Evolutionary conservation across 768 basidiomycete genomes (phyloP), one percentile per base, ranked within the genome.

Genomic region (Sporobolomyces roseus): DNA sequence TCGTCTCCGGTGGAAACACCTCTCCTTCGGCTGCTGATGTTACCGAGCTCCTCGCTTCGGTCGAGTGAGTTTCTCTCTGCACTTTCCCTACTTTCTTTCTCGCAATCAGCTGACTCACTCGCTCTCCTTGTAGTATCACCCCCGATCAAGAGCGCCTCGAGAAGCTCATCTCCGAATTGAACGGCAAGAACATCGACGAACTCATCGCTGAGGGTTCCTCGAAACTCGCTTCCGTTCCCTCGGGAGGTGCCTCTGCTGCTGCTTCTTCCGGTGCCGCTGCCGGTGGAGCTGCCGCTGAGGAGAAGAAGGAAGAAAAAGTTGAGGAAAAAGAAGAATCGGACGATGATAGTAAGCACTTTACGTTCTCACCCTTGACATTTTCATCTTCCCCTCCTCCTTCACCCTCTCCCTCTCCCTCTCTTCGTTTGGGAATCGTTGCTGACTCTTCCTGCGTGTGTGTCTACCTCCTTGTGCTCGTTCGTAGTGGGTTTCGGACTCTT

Each of bases 221-320:
- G 79, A 98, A 97, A 82, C 90, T 99, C 76, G 86, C 94, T 63
- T 98, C 96, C 77, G 96, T 96, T 78, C 94, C 96, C 67, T 93
- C 94, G 70, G 94, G 93, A 74, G 93, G 93, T 13, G 45, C 45
- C 23, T 10, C 45, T 78, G 89, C 76, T 62, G 82, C 79, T 43
- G 83, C 83, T 63, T 81, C 83, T 43, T 82, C 83, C 48, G 81
- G 82, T 56, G 81, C 82, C 61, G 83, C 84, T 59, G 83, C 81
- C 59, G 81, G 72, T 63, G 82, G 85, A 52, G 85, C 81, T 10
- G 87, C 86, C 79, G 85, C 88, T 81, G 85, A 90, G 83, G 85
- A 80, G 78, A 79, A 88, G 78, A 89, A 93, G 84, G 86, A 85
- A 78, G 88, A 90, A 79, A 90, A 92, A 80, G 60, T 49, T n/a